Evolutionary conservation across 2,329 filamentous ascomycete species (phyloP).

Genomic region (Whalleya microplaca): DNA sequence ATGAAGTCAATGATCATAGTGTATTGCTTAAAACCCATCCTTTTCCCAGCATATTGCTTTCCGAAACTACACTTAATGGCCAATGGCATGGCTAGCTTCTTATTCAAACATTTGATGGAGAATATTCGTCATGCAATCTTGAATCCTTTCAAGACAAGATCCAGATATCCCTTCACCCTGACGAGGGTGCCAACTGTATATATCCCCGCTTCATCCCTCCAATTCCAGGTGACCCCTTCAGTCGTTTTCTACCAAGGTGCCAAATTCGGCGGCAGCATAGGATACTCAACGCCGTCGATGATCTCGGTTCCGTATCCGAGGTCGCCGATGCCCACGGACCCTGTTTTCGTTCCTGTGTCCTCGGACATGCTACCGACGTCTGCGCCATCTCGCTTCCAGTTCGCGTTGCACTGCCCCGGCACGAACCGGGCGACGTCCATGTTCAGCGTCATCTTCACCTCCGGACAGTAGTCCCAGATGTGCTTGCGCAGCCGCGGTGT

Average conservation of each 20-base stretch:
- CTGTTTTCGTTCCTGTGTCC: slow-evolving; percentile 11
- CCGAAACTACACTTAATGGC: too few species aligned
- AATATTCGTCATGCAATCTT: too few species aligned
- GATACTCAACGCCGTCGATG: slow-evolving; percentile 47
- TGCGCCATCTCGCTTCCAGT: slow-evolving; percentile 48
- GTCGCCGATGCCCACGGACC: slow-evolving; percentile 24
- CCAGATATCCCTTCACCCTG: too few species aligned
- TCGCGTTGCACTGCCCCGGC: slow-evolving; percentile 49
- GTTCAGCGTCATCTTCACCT: slow-evolving; percentile 59
- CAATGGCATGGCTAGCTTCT: too few species aligned
- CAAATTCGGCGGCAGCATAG: slow-evolving; percentile 42
- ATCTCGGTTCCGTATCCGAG: slow-evolving; percentile 44
- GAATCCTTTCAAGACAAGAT: too few species aligned
- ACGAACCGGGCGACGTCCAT: slow-evolving; percentile 59
- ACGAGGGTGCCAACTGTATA: too few species aligned
- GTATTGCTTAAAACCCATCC: too few species aligned
- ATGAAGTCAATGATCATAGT: background rate
- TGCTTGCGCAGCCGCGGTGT: slow-evolving; percentile 50
- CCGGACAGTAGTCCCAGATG: slow-evolving; percentile 61
- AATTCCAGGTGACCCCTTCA: background rate
- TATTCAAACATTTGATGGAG: too few species aligned
- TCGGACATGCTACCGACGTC: slow-evolving; percentile 3
- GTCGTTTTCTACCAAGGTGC: slow-evolving; percentile 35
- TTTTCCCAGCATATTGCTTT: too few species aligned
- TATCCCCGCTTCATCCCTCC: too few species aligned